Evolutionary conservation across 2,329 filamentous ascomycete species (phyloP).

Genomic region (Xylariaceae sp.): DNA sequence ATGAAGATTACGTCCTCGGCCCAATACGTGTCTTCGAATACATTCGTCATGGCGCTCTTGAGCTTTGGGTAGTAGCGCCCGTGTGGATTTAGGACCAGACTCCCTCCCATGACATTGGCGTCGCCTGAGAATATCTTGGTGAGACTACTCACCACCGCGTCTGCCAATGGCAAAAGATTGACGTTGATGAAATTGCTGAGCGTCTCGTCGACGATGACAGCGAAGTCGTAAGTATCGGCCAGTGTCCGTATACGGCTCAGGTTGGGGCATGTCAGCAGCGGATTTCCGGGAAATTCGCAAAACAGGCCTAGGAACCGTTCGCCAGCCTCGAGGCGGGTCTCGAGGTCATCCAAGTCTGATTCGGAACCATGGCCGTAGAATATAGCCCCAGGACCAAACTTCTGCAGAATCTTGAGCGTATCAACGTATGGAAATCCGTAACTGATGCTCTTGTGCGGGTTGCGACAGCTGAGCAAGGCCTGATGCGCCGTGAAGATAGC

Average conservation of each 20-base stretch:
- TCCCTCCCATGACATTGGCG: conserved; percentile 97
- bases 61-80: conserved; percentile 67
- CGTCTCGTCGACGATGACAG: conserved; percentile 90
- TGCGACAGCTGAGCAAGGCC: conserved; percentile 63
- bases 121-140: conserved; percentile 98
- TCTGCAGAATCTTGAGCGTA: conserved; percentile 90
- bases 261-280: conserved; percentile 80
- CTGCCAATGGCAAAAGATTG: conserved; percentile 83
- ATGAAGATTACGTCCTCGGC: conserved; percentile 91
- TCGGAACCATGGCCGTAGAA: conserved; percentile 83
- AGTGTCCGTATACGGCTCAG: conserved; percentile 75
- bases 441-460: conserved; percentile 72
- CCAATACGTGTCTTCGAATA: conserved; percentile 91
- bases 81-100: conserved; percentile 62
- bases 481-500: conserved; percentile 88
- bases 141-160: conserved; percentile 89
- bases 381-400: conserved; percentile 83
- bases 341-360: conserved; percentile 79
- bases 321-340: conserved; percentile 65
- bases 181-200: conserved; percentile 96
- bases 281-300: conserved; percentile 94
- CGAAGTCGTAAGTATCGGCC: conserved; percentile 82
- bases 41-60: conserved; percentile 60
- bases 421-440: conserved; percentile 99
- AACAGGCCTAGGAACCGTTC: conserved; percentile 81